Base-by-base conservation (phyloP, 768 basidiomycete genomes). In the Leucosporidium creatinivorum region DNA sequence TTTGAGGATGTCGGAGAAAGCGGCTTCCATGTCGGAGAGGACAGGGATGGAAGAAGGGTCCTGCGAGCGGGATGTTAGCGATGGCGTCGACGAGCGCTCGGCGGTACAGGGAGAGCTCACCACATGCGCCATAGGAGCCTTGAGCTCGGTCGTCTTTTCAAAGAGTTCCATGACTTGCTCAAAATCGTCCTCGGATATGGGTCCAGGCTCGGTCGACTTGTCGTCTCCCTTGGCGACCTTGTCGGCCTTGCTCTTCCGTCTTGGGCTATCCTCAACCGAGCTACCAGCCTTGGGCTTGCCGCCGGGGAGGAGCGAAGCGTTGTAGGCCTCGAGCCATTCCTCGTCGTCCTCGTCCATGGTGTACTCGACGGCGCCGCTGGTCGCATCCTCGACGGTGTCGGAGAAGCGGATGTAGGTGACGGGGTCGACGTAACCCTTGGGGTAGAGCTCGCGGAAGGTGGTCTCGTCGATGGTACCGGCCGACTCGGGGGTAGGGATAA, bases 321-420 rank as follows among this genome's bases (percentile, higher is more conserved):
- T 96, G 76, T 91, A 91, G 79, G 86, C 88, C 73, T 89, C 88
- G 39, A 99, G 83, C 94, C 94, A 99, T 70, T 89, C 88, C 75
- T 88, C 86, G 80, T 98, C 94, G 23, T 88, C 87, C 78, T 98
- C 96, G 74, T 99, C 94, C 89, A 97, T 89, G 71, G 85, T 89
- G 76, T 98, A 97, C 2, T 86, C 86, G 79, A 88, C 88, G 0
- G 88, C 88, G 73, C 88, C 85, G 72, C 82, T 81, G 33, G 71
- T 73, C 25, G 75, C 72, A 66, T 81, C 79, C 73, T 98, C 96
- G 71, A 89, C 85, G 4, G 89, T 91, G 73, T 89, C 85, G 12
- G 91, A 93, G 44, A 87, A 89, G 65, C 86, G 85, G 64, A 94
- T 82, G 77, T 88, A 92, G 0, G 87, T 83, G 25, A 82, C 77